Base-by-base conservation (phyloP, 2,329 filamentous ascomycete species). In the Pestalotiopsis sp. region DNA sequence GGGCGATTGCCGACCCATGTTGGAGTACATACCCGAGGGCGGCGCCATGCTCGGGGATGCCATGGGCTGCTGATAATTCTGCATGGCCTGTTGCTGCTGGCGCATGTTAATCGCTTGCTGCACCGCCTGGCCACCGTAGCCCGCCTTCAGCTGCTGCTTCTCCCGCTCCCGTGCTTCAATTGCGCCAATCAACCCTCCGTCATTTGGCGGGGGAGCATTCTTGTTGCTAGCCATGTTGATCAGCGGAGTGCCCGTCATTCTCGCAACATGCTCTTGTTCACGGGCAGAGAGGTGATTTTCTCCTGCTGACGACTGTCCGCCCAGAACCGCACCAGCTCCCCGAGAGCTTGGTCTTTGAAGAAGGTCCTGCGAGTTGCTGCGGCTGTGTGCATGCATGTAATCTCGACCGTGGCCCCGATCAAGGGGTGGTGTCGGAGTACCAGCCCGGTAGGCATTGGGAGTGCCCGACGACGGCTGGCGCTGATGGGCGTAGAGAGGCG, bases 191-290 rank as follows among this genome's bases (percentile, higher is more conserved):
- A 97, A 84, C 0, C 92, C 91, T 25, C 83, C 82, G 0, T 88
- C 88, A n/a, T 17, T 17, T 39, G 86, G 78, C 11, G 84, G 81
- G 67, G 83, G 83, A 58, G 82, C 80, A 69, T 85, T 86, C 71
- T 83, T 83, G 65, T 85, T 84, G 64, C 86, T 86, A 4, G 86
- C 87, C 77, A 97, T 83, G 69, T 88, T 90, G 73, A 97, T 87
- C 64, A 97, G 83, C 0, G 94, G 92, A 0, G 90, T 90, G 1
- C 93, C 92, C 0, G 94, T 97, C 73, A 93, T 85, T 49, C 92
- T 89, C 11, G 94, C 93, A n/a, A 97, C 87, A 73, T 97, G 92
- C 80, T 97, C 93, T 78, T 97, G 94, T 79, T 97, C 94, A 17
- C 92, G 89, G 20, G 94, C 94, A 23, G 93, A 94, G n/a, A 97